Evolutionary conservation across 768 basidiomycete species (phyloP), one percentile per base, ranked within the genome.

Genomic region (Rhizopogon vulgaris): DNA sequence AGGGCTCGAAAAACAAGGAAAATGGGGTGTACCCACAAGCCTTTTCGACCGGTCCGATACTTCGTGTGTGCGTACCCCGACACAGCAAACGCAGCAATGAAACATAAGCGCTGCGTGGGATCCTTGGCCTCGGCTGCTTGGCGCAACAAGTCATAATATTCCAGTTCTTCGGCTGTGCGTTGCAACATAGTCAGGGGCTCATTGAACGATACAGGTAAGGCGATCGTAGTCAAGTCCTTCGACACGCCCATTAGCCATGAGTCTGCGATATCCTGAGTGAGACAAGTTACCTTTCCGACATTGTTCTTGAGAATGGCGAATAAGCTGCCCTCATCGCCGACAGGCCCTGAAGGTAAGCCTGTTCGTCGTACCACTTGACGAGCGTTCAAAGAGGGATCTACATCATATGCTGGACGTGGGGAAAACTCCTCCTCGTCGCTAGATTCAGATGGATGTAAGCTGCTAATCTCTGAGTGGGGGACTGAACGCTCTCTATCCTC

Each of bases 151-250:
- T 75, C 70, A 47, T 79, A 75, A 58, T 93, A 93, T 70, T 94
- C 91, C 11, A 91, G 62, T 64, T 92, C 90, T 67, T 93, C 91
- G 0, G 90, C 90, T 30, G 79, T 75, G 56, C 87, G 76, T 66
- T 94, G 92, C 9, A 93, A 74, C 38, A 94, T 73, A 0, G 87
- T 88, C 34, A 94, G 67, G 28, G 91, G 91, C 59, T 94, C 91
- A 58, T 94, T 94, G 71, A 94, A 94, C 2, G 85, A 80, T 2
- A 94, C 88, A n/a, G 91, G 91, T 53, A 94, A 82, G 2, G 86
- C 75, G 27, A 93, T 85, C 32, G 85, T 84, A 12, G 89, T 85
- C 8, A 92, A 71, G 65, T 93, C 90, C 90, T 92, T 46, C 52
- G 8, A 39, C 38, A 36, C 9, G 45, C 32, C 46, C 10, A 55